Evolutionary conservation across 208 protist genomes (phyloP).

Genomic region (Wallacemonas rigidus): DNA sequence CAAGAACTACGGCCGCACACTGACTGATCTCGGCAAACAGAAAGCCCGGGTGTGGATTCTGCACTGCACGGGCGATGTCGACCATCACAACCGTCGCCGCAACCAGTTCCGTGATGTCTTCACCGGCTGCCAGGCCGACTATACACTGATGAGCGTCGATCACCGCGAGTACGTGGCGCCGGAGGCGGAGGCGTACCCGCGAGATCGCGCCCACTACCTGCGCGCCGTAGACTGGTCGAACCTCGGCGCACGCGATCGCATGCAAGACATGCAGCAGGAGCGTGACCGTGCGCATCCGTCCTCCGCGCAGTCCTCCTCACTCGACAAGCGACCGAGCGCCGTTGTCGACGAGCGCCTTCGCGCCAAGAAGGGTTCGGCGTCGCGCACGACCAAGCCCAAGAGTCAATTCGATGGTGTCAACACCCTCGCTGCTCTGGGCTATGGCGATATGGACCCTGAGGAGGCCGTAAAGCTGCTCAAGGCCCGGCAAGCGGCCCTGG

Average conservation of each 20-base stretch:
- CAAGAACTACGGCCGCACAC: slow-evolving; percentile 61
- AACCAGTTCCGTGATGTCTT: slow-evolving; percentile 82
- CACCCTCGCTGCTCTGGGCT: slow-evolving; percentile 58
- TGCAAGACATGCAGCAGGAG: slow-evolving; percentile 33
- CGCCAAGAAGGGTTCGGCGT: background rate
- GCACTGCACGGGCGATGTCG: slow-evolving; percentile 29
- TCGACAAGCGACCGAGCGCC: slow-evolving; percentile 15
- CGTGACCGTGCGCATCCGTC: slow-evolving; percentile 13
- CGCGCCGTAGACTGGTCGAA: slow-evolving; percentile 69
- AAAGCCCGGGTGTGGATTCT: slow-evolving; percentile 70
- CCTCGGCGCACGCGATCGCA: slow-evolving; percentile 41
- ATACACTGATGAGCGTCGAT: slow-evolving; percentile 52
- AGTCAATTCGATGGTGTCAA: slow-evolving; percentile 87
- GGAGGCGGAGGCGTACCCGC: slow-evolving; percentile 45
- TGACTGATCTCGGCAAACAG: slow-evolving; percentile 56
- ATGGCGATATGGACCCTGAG: slow-evolving; percentile 38
- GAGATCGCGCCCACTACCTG: slow-evolving; percentile 71
- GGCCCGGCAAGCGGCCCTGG: slow-evolving; percentile 42
- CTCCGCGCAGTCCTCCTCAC: slow-evolving; percentile 4
- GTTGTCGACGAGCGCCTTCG: slow-evolving; percentile 19
- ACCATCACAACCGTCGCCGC: slow-evolving; percentile 34
- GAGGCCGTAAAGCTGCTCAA: slow-evolving; percentile 63
- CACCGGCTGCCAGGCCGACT: slow-evolving; percentile 61
- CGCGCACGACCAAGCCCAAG: slow-evolving; percentile 75
- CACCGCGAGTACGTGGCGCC: slow-evolving; percentile 66